Percentiles rank a stretch among this genome's conserved stretches.
These are phyloP conservation scores for Tetradesmus lagerheimii DNA, from an alignment of 139 green algal species.

Conservation along the genomic window DNA sequence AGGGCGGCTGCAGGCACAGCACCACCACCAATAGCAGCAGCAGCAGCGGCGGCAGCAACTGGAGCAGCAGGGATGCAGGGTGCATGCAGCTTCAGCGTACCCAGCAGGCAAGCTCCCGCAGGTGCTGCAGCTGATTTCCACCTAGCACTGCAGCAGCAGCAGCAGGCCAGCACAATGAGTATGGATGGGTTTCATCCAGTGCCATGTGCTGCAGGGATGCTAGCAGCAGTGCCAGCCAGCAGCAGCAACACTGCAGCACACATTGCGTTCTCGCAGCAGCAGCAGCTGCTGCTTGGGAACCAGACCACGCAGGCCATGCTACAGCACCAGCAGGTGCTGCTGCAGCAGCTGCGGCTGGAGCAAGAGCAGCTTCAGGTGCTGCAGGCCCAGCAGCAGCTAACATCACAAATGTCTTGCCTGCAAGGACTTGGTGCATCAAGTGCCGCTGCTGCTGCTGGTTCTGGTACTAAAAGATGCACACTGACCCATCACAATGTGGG, in stretches of 20 bases:
- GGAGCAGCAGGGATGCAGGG: background rate
- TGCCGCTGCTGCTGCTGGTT: background rate
- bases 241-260: background rate
- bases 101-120: no score
- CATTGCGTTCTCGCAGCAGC: background rate
- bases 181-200: no score
- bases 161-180: background rate
- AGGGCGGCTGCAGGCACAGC: background rate
- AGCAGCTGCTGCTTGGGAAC: background rate
- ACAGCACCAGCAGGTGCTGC: background rate
- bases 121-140: background rate
- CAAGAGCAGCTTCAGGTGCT: background rate
- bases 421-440: background rate
- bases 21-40: no score
- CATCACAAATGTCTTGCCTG: background rate
- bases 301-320: background rate
- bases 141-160: background rate
- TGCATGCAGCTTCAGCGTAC: background rate
- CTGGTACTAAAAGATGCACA: background rate
- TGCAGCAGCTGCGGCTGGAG: background rate
- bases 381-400: background rate
- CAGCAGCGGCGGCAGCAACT: background rate
- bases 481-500: background rate
- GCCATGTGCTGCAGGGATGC: background rate
- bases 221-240: background rate